Base-by-base conservation (phyloP, 257 asterid genomes). In the Thymus mandschuricus region DNA sequence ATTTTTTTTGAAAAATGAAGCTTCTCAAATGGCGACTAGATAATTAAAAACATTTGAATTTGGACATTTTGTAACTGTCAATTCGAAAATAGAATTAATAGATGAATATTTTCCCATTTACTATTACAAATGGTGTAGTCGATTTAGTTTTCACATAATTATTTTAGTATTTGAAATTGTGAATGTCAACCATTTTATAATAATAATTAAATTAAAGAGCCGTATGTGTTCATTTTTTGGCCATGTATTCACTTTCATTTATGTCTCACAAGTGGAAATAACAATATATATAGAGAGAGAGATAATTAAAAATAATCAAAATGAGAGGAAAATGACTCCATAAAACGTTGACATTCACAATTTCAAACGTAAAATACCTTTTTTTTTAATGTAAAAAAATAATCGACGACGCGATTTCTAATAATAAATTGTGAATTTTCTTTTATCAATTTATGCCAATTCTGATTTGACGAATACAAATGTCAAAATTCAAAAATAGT, bases 101-200 rank as follows among this genome's bases (percentile, higher is more conserved):
- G 2, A 60, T 58, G 69, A 59, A 21, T 66, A 12, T 68, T 21
- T 46, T 13, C 15, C 61, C 27, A 38, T 60, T 64, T 64, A 43
- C 48, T 34, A 44, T 66, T 57, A 29, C 60, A 55, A 34, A 28
- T 27, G 21, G 15, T 10, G 12, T 48, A 0, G 28, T 65, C 46
- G 8, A 29, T 48, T 65, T 40, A 49, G 3, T 35, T 35, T 35
- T 46, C 51, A 44, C 50, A 38, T 41, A 51, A 51, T 6, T 74
- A 66, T 45, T 74, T 35, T 74, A 66, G 73, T 35, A 41, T 74
- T 74, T 74, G 73, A 66, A 66, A 66, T 74, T 74, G 30, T 10
- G 50, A 51, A 31, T 68, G 74, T 74, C 74, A 66, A 67, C 44
- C 71, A 5, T 10, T 35, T 52, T 52, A 52, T 13, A 54, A 62